Evolutionary conservation across 2,329 filamentous ascomycete genomes (phyloP), one percentile per base, ranked within the genome.

Genomic region (Aureobasidium mangrovei): DNA sequence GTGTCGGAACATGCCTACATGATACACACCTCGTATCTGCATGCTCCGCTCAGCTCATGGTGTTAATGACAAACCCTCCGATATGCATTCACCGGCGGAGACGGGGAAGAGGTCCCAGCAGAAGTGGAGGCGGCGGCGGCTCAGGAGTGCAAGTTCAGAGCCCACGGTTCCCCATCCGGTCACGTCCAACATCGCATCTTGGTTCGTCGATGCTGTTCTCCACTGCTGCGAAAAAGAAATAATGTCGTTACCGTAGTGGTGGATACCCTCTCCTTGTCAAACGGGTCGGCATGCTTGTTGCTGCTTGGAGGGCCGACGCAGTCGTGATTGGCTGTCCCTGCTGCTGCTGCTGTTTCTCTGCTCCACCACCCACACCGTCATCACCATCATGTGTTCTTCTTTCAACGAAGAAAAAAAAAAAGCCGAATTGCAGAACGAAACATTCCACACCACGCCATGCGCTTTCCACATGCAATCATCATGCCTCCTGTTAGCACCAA

Each of bases 201-300:
- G n/a, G 26, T 26, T 32, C 18, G 8, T 32, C 43, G 32, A 12
- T 33, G 6, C 32, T 12, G 6, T 49, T 40, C 46, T 27, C 46
- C 46, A 49, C 46, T 33, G 6, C 32, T 49, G 36, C 28, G 3
- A 26, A 35, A 7, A 40, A 49, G 35, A 40, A 49, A 49, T 32
- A 49, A 49, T 49, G 33, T 49, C 46, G 46, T 49, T 49, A 49
- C 46, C 46, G 36, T 39, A 40, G 46, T 10, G 36, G 46, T 49
- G 46, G 46, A 18, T 49, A 49, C 46, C 18, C 43, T 40, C 27
- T 24, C 24, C 7, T 12, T 49, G 28, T n/a, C 36, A 39, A 40
- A 39, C 36, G 46, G 46, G 35, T 36, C 45, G 27, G 35, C 46
- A 49, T 40, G 36, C 2, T 24, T 40, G 28, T 32, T 49, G 12